Evolutionary conservation across 495 filamentous ascomycete genomes (phyloP).

Genomic region (Tuber melanosporum): DNA sequence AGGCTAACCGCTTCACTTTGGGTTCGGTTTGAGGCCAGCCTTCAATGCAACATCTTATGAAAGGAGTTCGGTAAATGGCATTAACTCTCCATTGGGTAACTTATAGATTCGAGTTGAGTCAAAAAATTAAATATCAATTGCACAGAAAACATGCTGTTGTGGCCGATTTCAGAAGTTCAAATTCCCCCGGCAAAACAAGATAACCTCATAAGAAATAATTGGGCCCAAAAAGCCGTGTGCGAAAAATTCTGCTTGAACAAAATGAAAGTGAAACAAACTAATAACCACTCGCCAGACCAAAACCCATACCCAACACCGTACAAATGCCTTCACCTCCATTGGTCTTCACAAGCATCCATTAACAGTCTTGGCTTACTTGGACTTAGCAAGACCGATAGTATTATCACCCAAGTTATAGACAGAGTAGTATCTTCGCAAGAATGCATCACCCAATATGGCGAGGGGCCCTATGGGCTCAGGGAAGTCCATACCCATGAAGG

Average conservation of each 20-base stretch:
- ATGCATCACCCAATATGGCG: conserved; percentile 93
- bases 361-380: conserved; percentile 48
- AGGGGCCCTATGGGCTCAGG: conserved; percentile 84
- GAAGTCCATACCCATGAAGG: conserved; percentile 98
- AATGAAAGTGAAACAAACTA: conserved; percentile 15
- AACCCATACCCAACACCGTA: conserved; percentile 8
- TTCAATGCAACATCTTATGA: neutral
- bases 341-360: conserved; percentile 9
- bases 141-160: neutral
- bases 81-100: neutral
- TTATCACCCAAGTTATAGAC: conserved; percentile 86
- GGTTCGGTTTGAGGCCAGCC: neutral
- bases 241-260: conserved; percentile 12
- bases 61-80: neutral
- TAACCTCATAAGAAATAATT: neutral
- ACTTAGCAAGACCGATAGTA: conserved; percentile 78
- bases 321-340: conserved; percentile 1
- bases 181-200: neutral
- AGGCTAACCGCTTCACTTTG: neutral
- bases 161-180: neutral
- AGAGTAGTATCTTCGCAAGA: conserved; percentile 95
- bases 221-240: neutral
- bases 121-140: neutral
- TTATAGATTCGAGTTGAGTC: neutral
- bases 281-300: neutral